Conservation (phyloP, 2,329 filamentous ascomycete genomes). For the Sporothrix phasma region DNA sequence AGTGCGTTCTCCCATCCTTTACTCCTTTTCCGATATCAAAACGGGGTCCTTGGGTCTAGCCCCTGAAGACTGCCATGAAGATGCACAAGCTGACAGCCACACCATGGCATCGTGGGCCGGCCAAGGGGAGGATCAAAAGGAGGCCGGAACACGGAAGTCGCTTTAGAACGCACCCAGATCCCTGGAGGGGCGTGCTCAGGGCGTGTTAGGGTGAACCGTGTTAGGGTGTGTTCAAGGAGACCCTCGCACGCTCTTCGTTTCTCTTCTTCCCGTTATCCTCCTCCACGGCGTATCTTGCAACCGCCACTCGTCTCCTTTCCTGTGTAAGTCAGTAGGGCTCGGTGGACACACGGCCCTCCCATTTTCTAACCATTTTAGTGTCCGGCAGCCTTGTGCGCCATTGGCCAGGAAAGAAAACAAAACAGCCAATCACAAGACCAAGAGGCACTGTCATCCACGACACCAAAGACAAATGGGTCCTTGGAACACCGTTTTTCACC, state of each 20-base stretch:
- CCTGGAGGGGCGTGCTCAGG: too few species aligned
- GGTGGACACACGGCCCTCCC: neutral
- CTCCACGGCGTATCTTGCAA: neutral
- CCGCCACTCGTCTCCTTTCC: neutral
- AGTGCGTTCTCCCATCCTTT: too few species aligned
- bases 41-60: too few species aligned
- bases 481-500: neutral
- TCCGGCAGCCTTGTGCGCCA: constrained; percentile 3
- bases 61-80: too few species aligned
- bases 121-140: neutral
- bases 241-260: too few species aligned
- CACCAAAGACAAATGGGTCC: neutral
- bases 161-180: too few species aligned
- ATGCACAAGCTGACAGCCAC: neutral
- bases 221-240: too few species aligned
- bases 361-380: constrained; percentile 9
- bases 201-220: too few species aligned
- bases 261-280: too few species aligned
- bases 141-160: neutral
- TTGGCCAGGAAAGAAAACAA: constrained; percentile 11
- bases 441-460: neutral
- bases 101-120: neutral
- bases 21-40: too few species aligned
- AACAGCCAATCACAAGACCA: constrained; percentile 11
- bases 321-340: neutral